These are phyloP conservation scores for Aspergillus glaucus DNA, from an alignment of 2,329 filamentous ascomycete species.

Conservation along the genomic window DNA sequence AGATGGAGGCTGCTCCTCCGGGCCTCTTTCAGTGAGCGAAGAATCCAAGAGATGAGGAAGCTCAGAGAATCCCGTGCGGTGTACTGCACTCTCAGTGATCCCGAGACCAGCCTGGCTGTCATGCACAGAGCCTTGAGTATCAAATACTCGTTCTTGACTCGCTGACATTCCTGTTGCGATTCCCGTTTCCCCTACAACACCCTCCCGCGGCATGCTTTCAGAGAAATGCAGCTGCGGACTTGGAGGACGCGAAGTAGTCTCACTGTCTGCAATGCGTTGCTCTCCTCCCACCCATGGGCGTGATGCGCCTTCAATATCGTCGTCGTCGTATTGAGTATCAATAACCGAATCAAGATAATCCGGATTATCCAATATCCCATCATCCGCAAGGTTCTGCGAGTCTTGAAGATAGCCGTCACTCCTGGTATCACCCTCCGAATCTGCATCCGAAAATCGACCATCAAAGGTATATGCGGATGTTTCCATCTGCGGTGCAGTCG, in stretches of 20 bases:
- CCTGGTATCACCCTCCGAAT: constrained; percentile 29
- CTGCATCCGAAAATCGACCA: constrained; percentile 39
- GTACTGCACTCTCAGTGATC: background rate
- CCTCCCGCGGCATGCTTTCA: constrained; percentile 1
- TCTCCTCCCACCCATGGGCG: constrained; percentile 7
- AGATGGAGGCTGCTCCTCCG: constrained; percentile 1
- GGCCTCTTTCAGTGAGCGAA: background rate
- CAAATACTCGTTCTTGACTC: too few species aligned
- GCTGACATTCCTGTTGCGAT: background rate
- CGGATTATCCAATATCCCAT: constrained; percentile 31
- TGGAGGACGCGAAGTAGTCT: constrained; percentile 13
- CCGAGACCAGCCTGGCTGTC: constrained; percentile 4
- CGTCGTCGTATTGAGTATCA: constrained; percentile 28
- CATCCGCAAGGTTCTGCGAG: constrained; percentile 20
- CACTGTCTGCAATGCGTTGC: constrained; percentile 4
- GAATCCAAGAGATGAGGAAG: background rate
- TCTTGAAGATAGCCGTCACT: constrained; percentile 20
- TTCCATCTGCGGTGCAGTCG: constrained; percentile 16
- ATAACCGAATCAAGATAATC: constrained; percentile 35
- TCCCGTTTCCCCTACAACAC: constrained; percentile 4
- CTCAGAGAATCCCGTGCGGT: background rate
- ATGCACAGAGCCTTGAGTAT: background rate
- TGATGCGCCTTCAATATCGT: constrained; percentile 22
- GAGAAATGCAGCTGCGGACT: constrained; percentile 10
- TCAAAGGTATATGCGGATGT: constrained; percentile 30